phyloP scores from a whole-genome alignment of 257 asterid species.

The Jacaranda copaia region DNA sequence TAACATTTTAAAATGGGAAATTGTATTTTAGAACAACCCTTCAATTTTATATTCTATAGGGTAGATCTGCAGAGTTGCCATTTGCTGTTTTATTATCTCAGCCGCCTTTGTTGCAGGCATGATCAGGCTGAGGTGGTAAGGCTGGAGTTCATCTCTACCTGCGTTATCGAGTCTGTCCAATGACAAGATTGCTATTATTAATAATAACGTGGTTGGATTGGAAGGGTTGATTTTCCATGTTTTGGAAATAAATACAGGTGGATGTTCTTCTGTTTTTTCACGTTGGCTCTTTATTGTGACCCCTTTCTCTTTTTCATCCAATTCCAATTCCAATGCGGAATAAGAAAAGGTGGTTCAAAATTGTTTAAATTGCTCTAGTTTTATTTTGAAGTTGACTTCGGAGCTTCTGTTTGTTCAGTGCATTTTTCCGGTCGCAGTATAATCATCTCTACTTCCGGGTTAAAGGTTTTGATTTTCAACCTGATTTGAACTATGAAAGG shows the following conservation, averaged over 20 bases:
- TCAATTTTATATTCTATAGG: slow-evolving; percentile 7
- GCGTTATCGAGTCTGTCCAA: not conserved
- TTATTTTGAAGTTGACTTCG: too few species aligned
- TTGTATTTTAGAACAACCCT: not conserved
- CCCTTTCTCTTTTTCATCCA: not conserved
- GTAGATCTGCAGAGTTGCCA: slow-evolving; percentile 10
- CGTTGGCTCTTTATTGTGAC: not conserved
- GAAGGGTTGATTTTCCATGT: slow-evolving; percentile 12
- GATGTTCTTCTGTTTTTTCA: not conserved
- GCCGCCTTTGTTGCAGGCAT: not conserved
- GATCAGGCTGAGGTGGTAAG: not conserved
- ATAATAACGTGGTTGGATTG: slow-evolving; percentile 10
- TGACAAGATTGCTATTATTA: not conserved
- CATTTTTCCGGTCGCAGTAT: not conserved
- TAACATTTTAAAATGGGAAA: not conserved
- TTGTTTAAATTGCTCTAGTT: not conserved
- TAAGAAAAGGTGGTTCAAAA: not conserved
- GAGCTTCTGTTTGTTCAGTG: not conserved
- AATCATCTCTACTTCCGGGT: too few species aligned
- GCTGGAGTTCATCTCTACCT: slow-evolving; percentile 14
- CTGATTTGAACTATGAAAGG: too few species aligned
- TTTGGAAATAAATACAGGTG: slow-evolving; percentile 1
- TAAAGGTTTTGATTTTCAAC: too few species aligned
- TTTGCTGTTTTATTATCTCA: slow-evolving; percentile 6
- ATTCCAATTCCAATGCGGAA: not conserved